Base-by-base conservation (phyloP, 2,329 filamentous ascomycete species). In the Tetracladium maxilliforme region DNA sequence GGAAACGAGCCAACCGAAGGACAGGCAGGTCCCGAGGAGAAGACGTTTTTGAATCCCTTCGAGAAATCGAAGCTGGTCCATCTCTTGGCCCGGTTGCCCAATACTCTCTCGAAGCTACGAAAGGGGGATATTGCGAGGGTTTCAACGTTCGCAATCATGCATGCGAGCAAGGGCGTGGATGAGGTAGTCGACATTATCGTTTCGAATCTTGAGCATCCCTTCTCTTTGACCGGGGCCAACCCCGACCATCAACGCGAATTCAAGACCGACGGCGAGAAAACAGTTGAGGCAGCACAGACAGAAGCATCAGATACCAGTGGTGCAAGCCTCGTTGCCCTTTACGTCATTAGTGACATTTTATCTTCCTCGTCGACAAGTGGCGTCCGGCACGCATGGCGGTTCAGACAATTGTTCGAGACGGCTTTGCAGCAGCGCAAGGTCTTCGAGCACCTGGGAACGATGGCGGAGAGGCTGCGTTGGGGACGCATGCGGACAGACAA, bases 171-270 rank as follows among this genome's bases (percentile, higher is more conserved):
- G 12, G 90, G 86, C 10, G 79, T 82, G 9, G 80, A 92, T 34
- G 90, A 95, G 52, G 76, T 94, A 18, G 84, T 92, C n/a, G 70
- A 87, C 24, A 70, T 92, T 51, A 73, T 95, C 19, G 67, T 92
- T 1, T 64, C 72, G 2, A 95, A 98, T 40, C 62, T 95, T 17
- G 62, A 78, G 30, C 70, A 64, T 25, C 90, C 90, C 0, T 70
- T 92, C 30, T 66, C 73, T 6, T 70, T 76, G 35, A 81, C 73
- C 2, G 65, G 64, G 6, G 79, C 78, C 14, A 86, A 82, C 31
- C 68, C 72, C 1, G 56, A 66, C 6, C 51, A 52, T 35, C 47
- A 44, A 27, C 52, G 52, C 16, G 38, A 37, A 2, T 56, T 52
- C 21, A 41, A 48, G 7, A 45, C 51, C 11, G 43, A 42, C 5